These are phyloP conservation scores for Pisolithus marmoratus DNA, from an alignment of 768 basidiomycete genomes.

Conservation along the genomic window DNA sequence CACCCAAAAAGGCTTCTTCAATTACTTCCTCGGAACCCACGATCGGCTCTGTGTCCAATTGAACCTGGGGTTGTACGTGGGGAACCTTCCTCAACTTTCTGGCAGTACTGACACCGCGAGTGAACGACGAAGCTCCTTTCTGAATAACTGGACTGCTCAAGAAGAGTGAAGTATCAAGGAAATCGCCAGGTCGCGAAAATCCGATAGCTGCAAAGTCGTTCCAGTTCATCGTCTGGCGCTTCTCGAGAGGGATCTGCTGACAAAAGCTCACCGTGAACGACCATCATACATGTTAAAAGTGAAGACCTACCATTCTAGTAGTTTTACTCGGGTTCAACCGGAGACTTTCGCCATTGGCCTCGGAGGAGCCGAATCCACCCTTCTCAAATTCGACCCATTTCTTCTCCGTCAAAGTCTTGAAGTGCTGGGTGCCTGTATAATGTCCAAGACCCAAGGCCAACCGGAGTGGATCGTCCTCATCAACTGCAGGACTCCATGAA, in stretches of 20 bases:
- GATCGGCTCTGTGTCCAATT: slow-evolving; percentile 88
- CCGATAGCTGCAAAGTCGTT: slow-evolving; percentile 82
- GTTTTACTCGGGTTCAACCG: slow-evolving; percentile 91
- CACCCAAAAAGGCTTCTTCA: slow-evolving; percentile 87
- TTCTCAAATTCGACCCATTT: slow-evolving; percentile 92
- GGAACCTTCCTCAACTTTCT: slow-evolving; percentile 83
- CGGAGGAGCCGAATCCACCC: slow-evolving; percentile 65
- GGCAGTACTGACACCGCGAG: slow-evolving; percentile 65
- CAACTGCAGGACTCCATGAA: slow-evolving; percentile 30
- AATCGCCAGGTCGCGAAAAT: slow-evolving; percentile 73
- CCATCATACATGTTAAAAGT: not conserved
- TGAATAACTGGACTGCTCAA: slow-evolving; percentile 56
- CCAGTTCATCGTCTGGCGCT: slow-evolving; percentile 85
- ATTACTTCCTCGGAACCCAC: slow-evolving; percentile 73
- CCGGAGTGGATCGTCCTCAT: slow-evolving; percentile 27
- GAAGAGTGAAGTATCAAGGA: slow-evolving; percentile 74
- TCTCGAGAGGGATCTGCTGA: slow-evolving; percentile 54
- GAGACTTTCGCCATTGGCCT: slow-evolving; percentile 58
- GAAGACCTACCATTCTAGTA: slow-evolving; percentile 52
- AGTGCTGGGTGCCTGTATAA: slow-evolving; percentile 58
- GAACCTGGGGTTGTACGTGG: slow-evolving; percentile 67
- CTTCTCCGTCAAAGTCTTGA: slow-evolving; percentile 76
- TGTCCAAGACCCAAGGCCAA: slow-evolving; percentile 27
- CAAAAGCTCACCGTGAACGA: slow-evolving; percentile 2
- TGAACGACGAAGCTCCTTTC: slow-evolving; percentile 66